Evolutionary conservation across 2,329 filamentous ascomycete species (phyloP).

Genomic region (Phialemoniopsis sp.): DNA sequence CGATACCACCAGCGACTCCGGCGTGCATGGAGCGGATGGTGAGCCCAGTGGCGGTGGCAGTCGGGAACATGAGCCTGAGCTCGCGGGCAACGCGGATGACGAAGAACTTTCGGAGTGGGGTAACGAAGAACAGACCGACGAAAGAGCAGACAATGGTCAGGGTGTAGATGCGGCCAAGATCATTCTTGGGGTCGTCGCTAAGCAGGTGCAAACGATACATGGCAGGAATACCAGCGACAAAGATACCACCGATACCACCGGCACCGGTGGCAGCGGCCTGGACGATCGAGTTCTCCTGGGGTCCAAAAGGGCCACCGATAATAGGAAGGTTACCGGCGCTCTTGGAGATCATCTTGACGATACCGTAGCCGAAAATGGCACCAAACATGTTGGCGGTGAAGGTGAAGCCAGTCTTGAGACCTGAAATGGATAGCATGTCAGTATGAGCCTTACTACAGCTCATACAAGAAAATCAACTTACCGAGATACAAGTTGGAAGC

Average conservation of each 20-base stretch:
- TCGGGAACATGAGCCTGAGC: slow-evolving; percentile 54
- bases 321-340: slow-evolving; percentile 43
- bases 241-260: slow-evolving; percentile 51
- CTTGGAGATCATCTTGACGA: slow-evolving; percentile 50
- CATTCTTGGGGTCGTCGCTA: slow-evolving; percentile 41
- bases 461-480: slow-evolving; percentile 22
- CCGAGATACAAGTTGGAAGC: slow-evolving; percentile 57
- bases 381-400: slow-evolving; percentile 42
- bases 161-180: slow-evolving; percentile 55
- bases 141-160: slow-evolving; percentile 59
- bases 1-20: slow-evolving; percentile 42
- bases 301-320: slow-evolving; percentile 48
- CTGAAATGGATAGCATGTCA: slow-evolving; percentile 15
- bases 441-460: neutral
- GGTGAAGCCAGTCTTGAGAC: slow-evolving; percentile 41
- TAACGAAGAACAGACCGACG: slow-evolving; percentile 61
- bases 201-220: slow-evolving; percentile 57
- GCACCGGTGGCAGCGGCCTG: slow-evolving; percentile 57
- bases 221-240: slow-evolving; percentile 51
- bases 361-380: slow-evolving; percentile 56
- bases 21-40: slow-evolving; percentile 62
- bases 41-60: slow-evolving; percentile 55
- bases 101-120: slow-evolving; percentile 63
- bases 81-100: slow-evolving; percentile 54
- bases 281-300: slow-evolving; percentile 59